A percentile compares a stretch with the other conserved stretches of the same genome.
These are phyloP conservation scores for Ustulina deusta DNA, from an alignment of 2,329 filamentous ascomycete genomes.

Conservation along the genomic window DNA sequence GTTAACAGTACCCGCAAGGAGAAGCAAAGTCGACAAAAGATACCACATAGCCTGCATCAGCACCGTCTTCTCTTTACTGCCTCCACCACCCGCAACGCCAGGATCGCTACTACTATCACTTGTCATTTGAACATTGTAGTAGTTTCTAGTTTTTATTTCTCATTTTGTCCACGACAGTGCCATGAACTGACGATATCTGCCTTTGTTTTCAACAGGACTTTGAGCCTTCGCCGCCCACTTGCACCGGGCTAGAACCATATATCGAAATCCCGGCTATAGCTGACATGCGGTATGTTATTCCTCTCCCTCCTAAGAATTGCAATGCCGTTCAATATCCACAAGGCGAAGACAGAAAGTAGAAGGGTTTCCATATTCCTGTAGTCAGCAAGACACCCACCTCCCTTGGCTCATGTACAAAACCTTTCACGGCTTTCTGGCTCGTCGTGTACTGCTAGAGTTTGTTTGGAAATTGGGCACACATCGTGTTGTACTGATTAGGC, in stretches of 20 bases:
- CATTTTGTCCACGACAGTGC: conserved; percentile 36
- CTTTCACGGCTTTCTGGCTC: conserved; percentile 13
- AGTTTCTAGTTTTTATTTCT: conserved; percentile 20
- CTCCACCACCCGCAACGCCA: conserved; percentile 37
- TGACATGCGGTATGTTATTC: conserved; percentile 66
- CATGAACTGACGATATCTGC: conserved; percentile 52
- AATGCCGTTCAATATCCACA: conserved; percentile 8
- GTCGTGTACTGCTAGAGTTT: conserved; percentile 32
- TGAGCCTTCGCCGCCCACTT: conserved; percentile 64
- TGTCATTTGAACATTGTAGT: conserved; percentile 32
- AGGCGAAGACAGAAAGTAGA: conserved; percentile 13
- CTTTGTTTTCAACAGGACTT: conserved; percentile 62
- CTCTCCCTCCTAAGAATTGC: conserved; percentile 8
- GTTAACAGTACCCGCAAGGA: conserved; percentile 14
- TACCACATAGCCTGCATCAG: conserved; percentile 26
- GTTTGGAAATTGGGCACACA: conserved; percentile 41
- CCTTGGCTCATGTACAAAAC: conserved; percentile 4
- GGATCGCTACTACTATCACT: conserved; percentile 24
- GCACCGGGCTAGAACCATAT: conserved; percentile 63
- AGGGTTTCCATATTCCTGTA: conserved; percentile 10
- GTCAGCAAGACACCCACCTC: conserved; percentile 4
- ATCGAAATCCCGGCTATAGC: conserved; percentile 63
- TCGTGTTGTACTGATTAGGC: conserved; percentile 44
- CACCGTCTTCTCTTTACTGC: conserved; percentile 35
- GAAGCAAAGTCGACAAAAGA: conserved; percentile 17